A percentile compares a stretch with the other conserved stretches of the same genome.
Conservation (phyloP, 805 yeast species). For the Nakazawaea holstii region DNA sequence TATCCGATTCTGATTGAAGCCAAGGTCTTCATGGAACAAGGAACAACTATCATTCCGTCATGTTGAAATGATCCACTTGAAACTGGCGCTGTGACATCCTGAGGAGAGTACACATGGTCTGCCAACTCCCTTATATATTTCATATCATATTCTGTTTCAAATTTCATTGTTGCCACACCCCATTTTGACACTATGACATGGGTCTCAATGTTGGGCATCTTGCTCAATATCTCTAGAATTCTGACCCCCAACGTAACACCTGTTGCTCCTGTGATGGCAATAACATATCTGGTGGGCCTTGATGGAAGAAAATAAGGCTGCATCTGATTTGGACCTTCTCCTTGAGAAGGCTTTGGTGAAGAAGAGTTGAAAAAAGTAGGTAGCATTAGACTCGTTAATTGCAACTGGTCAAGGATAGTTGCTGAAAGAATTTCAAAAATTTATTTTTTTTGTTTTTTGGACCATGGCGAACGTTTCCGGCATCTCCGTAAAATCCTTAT, state of each 20-base stretch:
- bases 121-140: constrained; percentile 17
- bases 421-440: no score
- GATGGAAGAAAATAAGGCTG: background rate
- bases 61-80: constrained; percentile 24
- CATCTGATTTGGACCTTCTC: no score
- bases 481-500: no score
- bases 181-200: constrained; percentile 24
- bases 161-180: constrained; percentile 25
- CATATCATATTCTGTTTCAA: constrained; percentile 20
- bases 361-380: background rate
- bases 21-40: constrained; percentile 25
- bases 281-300: constrained; percentile 19
- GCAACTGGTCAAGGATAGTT: no score
- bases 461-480: no score
- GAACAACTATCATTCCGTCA: constrained; percentile 26
- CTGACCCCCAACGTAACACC: constrained; percentile 21
- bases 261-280: constrained; percentile 25
- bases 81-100: constrained; percentile 23
- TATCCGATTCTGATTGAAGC: constrained; percentile 23
- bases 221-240: constrained; percentile 16
- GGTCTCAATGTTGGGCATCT: constrained; percentile 17
- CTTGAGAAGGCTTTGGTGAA: no score
- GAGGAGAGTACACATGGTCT: constrained; percentile 15
- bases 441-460: no score
- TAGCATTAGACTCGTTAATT: no score